These are phyloP conservation scores for Lycium ferocissimum DNA, from an alignment of 257 asterid species.

Conservation along the genomic window DNA sequence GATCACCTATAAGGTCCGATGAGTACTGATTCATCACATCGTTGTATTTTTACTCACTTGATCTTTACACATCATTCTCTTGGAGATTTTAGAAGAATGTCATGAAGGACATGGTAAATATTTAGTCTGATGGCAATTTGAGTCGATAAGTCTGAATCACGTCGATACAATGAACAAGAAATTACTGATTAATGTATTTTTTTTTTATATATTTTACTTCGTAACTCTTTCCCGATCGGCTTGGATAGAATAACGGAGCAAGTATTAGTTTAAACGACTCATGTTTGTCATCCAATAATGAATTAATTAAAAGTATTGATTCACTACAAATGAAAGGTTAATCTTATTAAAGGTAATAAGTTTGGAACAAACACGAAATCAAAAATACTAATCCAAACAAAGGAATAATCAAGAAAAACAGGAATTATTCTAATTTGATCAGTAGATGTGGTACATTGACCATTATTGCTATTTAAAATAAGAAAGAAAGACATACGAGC, in stretches of 20 bases:
- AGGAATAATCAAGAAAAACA: not conserved
- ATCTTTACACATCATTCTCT: not conserved
- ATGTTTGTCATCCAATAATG: not conserved
- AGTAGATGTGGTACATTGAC: not conserved
- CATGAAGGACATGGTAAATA: not conserved
- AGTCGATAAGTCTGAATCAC: not conserved
- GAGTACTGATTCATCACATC: not conserved
- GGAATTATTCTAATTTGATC: conserved; percentile 11
- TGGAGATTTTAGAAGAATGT: not conserved
- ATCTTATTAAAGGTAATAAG: not conserved
- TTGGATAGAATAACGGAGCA: not conserved
- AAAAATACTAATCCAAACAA: not conserved
- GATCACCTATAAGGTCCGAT: not conserved
- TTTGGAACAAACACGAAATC: not conserved
- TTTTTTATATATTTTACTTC: not conserved
- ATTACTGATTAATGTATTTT: not conserved
- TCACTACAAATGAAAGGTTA: not conserved
- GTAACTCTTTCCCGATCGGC: too few relatives aligned
- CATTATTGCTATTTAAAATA: conserved; percentile 5
- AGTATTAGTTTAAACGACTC: not conserved
- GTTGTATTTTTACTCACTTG: not conserved
- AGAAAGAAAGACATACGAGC: not conserved
- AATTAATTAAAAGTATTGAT: not conserved
- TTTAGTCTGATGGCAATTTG: not conserved
- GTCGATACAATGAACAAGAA: not conserved